A percentile compares a stretch with the other conserved stretches of the same genome.
Evolutionary conservation across 306 rosid genomes (phyloP).

Genomic region (Amphicarpaea edgeworthii): DNA sequence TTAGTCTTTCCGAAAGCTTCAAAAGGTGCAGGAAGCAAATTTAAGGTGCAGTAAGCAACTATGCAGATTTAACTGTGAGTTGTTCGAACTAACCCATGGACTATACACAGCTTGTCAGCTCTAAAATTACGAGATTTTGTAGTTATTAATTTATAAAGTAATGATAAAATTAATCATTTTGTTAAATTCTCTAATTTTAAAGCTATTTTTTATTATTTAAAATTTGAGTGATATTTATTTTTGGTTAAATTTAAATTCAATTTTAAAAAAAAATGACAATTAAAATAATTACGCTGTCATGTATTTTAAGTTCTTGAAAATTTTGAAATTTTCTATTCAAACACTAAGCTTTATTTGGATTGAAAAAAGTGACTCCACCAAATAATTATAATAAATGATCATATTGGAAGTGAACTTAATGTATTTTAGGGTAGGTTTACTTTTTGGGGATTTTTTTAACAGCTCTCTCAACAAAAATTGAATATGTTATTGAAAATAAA

Average conservation of each 20-base stretch:
- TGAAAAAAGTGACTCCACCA: background rate
- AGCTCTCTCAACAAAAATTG: background rate
- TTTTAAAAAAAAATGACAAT: background rate
- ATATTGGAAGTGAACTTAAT: background rate
- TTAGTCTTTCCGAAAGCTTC: no score
- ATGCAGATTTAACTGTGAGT: no score
- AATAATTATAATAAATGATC: background rate
- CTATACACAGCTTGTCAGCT: no score
- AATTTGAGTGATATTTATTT: background rate
- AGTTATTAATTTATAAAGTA: no score
- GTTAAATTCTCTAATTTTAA: no score
- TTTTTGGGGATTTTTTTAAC: background rate
- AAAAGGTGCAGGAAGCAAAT: no score
- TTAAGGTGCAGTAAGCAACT: no score
- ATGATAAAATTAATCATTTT: no score
- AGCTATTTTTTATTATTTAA: background rate
- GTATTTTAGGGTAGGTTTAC: background rate
- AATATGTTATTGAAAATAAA: background rate
- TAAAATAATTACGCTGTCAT: no score
- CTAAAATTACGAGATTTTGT: no score
- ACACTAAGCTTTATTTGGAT: background rate
- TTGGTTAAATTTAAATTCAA: background rate
- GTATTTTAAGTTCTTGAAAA: background rate
- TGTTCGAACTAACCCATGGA: no score
- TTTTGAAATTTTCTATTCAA: background rate